phyloP scores from a whole-genome alignment of 257 asterid genomes.

The Coffea eugenioides region DNA sequence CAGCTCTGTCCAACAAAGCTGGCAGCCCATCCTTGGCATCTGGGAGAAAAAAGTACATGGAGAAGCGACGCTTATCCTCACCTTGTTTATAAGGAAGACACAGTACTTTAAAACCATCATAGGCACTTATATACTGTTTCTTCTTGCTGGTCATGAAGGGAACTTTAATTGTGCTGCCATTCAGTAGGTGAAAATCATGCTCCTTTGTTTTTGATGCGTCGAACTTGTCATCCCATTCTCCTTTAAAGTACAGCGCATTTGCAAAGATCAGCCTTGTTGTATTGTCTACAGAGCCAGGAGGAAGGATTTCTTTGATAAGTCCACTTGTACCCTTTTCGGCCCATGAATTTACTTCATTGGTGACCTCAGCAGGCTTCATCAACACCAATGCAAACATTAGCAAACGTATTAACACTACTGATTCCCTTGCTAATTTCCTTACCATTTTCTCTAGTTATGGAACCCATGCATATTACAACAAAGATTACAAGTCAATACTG shows the following conservation, averaged over 20 bases:
- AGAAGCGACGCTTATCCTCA: slow-evolving; percentile 32
- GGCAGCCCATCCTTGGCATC: slow-evolving; percentile 37
- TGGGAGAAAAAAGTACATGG: slow-evolving; percentile 44
- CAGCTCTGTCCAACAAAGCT: slow-evolving; percentile 25
- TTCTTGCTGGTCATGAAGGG: slow-evolving; percentile 40
- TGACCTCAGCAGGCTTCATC: slow-evolving; percentile 30
- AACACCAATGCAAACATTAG: slow-evolving; percentile 1
- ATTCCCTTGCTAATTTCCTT: no score
- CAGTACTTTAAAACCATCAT: slow-evolving; percentile 35
- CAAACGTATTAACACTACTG: no score
- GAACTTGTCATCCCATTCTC: slow-evolving; percentile 35
- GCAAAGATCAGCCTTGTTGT: slow-evolving; percentile 32
- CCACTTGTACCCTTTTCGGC: slow-evolving; percentile 37
- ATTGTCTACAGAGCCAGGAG: slow-evolving; percentile 25
- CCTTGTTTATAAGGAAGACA: slow-evolving; percentile 37
- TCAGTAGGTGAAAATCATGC: slow-evolving; percentile 28
- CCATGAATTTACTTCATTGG: slow-evolving; percentile 39
- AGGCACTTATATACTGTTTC: slow-evolving; percentile 22
- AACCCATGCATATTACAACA: background rate
- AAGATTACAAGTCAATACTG: background rate
- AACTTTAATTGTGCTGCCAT: slow-evolving; percentile 28
- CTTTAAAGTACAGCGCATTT: slow-evolving; percentile 41
- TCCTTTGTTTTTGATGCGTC: slow-evolving; percentile 31
- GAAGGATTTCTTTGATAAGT: slow-evolving; percentile 38
- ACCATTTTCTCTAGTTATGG: background rate